phyloP scores from a whole-genome alignment of 2,329 filamentous ascomycete genomes.

The Alternaria triticimaculans region DNA sequence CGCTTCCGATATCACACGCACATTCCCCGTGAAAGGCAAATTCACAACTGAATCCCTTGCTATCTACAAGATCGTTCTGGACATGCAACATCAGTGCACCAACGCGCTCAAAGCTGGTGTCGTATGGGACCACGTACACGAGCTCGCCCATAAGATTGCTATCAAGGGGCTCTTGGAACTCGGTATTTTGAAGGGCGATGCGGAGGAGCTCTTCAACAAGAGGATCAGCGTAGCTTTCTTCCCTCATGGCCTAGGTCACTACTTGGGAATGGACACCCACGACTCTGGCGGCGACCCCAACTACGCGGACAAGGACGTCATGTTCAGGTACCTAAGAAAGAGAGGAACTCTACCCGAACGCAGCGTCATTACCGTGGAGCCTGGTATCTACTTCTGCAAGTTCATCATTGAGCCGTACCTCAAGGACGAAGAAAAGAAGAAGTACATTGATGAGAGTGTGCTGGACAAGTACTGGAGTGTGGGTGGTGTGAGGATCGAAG shows the following conservation, averaged over 20 bases:
- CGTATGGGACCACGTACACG: conserved; percentile 81
- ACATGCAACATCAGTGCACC: conserved; percentile 85
- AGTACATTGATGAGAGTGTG: conserved; percentile 69
- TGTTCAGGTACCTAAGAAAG: conserved; percentile 88
- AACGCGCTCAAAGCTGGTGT: conserved; percentile 74
- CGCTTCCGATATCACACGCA: conserved; percentile 74
- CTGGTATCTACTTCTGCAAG: conserved; percentile 81
- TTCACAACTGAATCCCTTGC: conserved; percentile 50
- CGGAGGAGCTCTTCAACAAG: conserved; percentile 54
- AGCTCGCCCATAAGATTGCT: conserved; percentile 79
- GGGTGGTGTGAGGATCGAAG: conserved; percentile 89
- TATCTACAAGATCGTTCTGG: conserved; percentile 82
- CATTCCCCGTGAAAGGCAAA: conserved; percentile 76
- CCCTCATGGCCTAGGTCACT: conserved; percentile 59
- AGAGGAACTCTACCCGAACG: conserved; percentile 76
- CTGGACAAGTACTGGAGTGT: conserved; percentile 76
- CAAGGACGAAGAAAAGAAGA: conserved; percentile 64
- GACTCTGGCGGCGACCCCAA: conserved; percentile 58
- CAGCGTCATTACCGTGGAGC: conserved; percentile 92
- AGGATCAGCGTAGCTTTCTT: conserved; percentile 58
- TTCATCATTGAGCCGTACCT: conserved; percentile 76
- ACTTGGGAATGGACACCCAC: conserved; percentile 61
- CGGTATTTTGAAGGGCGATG: conserved; percentile 72
- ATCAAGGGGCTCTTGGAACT: conserved; percentile 79
- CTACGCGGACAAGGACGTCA: conserved; percentile 72